These are phyloP conservation scores for Diaporthe capsici DNA, from an alignment of 2,329 filamentous ascomycete species.

Conservation along the genomic window DNA sequence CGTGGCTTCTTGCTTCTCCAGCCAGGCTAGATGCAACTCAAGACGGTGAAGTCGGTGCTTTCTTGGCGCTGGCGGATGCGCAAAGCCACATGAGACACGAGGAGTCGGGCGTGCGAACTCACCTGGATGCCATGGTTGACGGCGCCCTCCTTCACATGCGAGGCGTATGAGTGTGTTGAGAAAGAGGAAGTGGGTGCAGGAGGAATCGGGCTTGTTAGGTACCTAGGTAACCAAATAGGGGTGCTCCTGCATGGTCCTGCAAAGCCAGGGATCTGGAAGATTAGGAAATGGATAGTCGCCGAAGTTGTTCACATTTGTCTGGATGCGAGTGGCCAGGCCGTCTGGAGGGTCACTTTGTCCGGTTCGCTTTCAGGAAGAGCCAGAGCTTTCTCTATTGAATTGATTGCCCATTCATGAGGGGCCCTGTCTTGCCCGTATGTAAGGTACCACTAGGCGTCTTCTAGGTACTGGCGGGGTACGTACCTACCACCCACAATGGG, in stretches of 20 bases:
- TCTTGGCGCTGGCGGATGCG: not conserved
- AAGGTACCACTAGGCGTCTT: conserved; percentile 19
- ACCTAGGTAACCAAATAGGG: conserved; percentile 36
- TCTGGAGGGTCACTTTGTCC: conserved; percentile 12
- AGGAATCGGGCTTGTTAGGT: conserved; percentile 25
- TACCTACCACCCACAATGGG: not conserved
- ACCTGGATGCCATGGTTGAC: conserved; percentile 47
- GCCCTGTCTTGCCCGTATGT: conserved; percentile 8
- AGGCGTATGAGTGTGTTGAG: conserved; percentile 16
- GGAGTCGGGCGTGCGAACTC: conserved; percentile 37
- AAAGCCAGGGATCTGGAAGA: conserved; percentile 35
- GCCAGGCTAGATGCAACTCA: conserved; percentile 2
- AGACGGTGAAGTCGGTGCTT: not conserved
- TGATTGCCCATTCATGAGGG: conserved; percentile 13
- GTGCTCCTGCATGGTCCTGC: conserved; percentile 26
- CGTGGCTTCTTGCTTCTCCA: conserved; percentile 15
- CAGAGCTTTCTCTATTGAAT: not conserved
- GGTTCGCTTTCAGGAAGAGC: conserved; percentile 20
- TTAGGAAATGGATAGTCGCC: conserved; percentile 20
- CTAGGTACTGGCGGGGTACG: conserved; percentile 12
- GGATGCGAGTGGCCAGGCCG: conserved; percentile 24
- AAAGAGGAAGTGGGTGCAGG: conserved; percentile 23
- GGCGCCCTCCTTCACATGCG: conserved; percentile 38
- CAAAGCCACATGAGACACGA: not conserved
- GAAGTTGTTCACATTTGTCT: conserved; percentile 28